Evolutionary conservation across 768 basidiomycete species (phyloP), one percentile per base, ranked within the genome.

Genomic region (Tylopilus plumbeoviolaceoides): DNA sequence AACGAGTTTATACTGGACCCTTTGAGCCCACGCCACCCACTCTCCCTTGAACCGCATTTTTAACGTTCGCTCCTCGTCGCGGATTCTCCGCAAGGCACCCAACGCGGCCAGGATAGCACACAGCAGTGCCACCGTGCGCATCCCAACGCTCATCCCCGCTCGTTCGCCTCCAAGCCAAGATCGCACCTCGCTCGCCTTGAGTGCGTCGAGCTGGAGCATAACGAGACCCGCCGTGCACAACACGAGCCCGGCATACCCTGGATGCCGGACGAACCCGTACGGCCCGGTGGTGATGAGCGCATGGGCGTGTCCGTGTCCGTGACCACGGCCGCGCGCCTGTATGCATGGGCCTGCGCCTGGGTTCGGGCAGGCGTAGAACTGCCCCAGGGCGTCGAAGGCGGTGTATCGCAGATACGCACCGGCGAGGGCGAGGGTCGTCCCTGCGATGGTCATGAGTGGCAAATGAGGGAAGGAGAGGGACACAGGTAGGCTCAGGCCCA

Each of bases 1-100:
- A 44, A 82, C 57, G 28, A 83, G 64, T 49, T 63, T 78, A 50
- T 75, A 80, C 9, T 71, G 76, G 11, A 82, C 81, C 36, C 55
- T 64, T 42, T 53, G 54, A 7, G 73, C 74, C 78, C 78, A 83
- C 1, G 61, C 57, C 30, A 54, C 62, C 62, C 62, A 63, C 30
- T 63, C 54, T 14, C n/a, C 50, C 27, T 53, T 54, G 50, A 63
- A 63, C 41, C 54, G 54, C 5, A 23, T 41, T 9, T 17, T 56
- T 35, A 63, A 42, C 8, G 40, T 28, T 8, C 20, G 50, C 10
- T 63, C 62, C 42, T 63, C 62, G 10, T 36, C 48, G 3, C 14
- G 7, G 6, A 61, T 56, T 15, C 56, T 44, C 14, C 53, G 17
- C 11, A 63, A 7, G 7, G 54, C 59, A 4, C 56, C 51, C 2